These are phyloP conservation scores for Candida succiphila DNA, from an alignment of 805 yeast genomes.

Conservation along the genomic window DNA sequence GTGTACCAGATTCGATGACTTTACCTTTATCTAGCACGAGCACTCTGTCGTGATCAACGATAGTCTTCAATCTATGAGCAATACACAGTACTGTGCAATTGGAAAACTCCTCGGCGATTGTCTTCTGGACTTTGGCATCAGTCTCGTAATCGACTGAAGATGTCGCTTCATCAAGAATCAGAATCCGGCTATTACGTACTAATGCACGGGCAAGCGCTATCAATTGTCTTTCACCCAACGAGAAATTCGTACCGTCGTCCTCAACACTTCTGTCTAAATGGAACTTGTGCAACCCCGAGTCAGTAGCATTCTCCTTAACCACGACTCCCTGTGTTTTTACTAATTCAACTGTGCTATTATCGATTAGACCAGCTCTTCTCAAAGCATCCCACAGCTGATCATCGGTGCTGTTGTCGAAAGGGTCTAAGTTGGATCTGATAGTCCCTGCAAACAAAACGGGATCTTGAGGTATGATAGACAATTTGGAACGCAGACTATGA, in stretches of 20 bases:
- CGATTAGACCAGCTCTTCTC: constrained; percentile 47
- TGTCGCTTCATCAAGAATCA: constrained; percentile 81
- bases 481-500: constrained; percentile 55
- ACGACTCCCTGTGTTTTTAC: no score
- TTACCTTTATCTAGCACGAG: constrained; percentile 52
- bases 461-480: constrained; percentile 83
- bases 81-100: constrained; percentile 75
- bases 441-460: constrained; percentile 80
- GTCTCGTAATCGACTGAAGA: constrained; percentile 80
- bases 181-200: constrained; percentile 61
- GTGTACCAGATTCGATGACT: constrained; percentile 44
- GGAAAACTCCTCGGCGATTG: constrained; percentile 58
- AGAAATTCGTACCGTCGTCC: constrained; percentile 65
- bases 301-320: constrained; percentile 10
- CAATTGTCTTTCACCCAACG: constrained; percentile 71
- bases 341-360: constrained; percentile 15
- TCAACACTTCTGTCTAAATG: constrained; percentile 36
- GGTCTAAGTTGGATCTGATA: constrained; percentile 69
- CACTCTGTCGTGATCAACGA: constrained; percentile 46
- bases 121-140: constrained; percentile 68
- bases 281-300: constrained; percentile 21
- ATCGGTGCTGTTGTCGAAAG: constrained; percentile 51
- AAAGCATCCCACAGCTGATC: constrained; percentile 60
- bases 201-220: constrained; percentile 78
- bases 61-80: constrained; percentile 75